phyloP scores from a whole-genome alignment of 192 early-diverging fungal species.

The Coemansia sp. region DNA sequence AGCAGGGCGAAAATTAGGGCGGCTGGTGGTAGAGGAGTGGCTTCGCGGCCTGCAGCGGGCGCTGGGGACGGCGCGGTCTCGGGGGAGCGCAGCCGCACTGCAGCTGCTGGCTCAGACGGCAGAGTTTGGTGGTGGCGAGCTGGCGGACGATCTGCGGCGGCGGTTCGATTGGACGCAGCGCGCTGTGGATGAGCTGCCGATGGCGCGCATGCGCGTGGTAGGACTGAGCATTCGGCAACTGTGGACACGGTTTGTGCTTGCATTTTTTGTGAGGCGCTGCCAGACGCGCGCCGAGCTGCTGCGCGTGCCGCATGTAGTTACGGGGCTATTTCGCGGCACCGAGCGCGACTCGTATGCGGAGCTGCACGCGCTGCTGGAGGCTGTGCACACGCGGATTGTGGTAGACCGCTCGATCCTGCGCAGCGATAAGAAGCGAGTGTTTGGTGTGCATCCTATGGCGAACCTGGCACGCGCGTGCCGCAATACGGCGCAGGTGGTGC shows the following conservation, averaged over 20 bases:
- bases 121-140: slow-evolving; percentile 32
- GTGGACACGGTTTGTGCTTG: slow-evolving; percentile 49
- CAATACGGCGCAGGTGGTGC: slow-evolving; percentile 14
- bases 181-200: slow-evolving; percentile 16
- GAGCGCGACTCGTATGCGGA: slow-evolving; percentile 46
- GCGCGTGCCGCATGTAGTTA: slow-evolving; percentile 19
- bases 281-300: slow-evolving; percentile 27
- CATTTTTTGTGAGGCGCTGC: slow-evolving; percentile 42
- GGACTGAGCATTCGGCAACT: slow-evolving; percentile 43
- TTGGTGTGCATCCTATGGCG: slow-evolving; percentile 31
- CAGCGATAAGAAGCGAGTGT: slow-evolving; percentile 33
- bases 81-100: slow-evolving; percentile 31
- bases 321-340: slow-evolving; percentile 27
- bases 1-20: slow-evolving; percentile 26
- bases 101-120: slow-evolving; percentile 39
- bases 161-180: slow-evolving; percentile 48
- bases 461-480: slow-evolving; percentile 24
- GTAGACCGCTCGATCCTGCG: slow-evolving; percentile 19
- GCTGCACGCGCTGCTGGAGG: slow-evolving; percentile 26
- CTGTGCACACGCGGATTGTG: slow-evolving; percentile 31
- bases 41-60: slow-evolving; percentile 33
- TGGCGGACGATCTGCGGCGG: slow-evolving; percentile 30
- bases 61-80: slow-evolving; percentile 32
- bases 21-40: slow-evolving; percentile 30
- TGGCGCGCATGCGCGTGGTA: slow-evolving; percentile 19